These are phyloP conservation scores for Neoascochyta sp. DNA, from an alignment of 2,329 filamentous ascomycete genomes.

Conservation along the genomic window DNA sequence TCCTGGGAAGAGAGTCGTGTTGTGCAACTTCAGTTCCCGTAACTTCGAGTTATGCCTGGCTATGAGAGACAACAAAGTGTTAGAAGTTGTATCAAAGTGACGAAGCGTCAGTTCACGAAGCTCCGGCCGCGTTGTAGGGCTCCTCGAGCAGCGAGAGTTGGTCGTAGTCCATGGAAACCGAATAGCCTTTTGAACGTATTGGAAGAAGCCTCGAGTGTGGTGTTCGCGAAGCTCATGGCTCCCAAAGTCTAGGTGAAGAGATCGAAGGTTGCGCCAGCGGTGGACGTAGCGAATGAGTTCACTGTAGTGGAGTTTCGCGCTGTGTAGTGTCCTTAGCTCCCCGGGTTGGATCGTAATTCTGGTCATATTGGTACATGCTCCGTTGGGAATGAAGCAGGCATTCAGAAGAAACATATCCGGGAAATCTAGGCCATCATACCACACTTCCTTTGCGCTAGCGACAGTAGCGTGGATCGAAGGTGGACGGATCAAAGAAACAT, in stretches of 20 bases:
- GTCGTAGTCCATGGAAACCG: too few species aligned
- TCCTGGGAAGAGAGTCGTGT: background rate
- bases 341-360: constrained; percentile 1
- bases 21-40: constrained; percentile 8
- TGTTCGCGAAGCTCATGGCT: too few species aligned
- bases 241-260: constrained; percentile 5
- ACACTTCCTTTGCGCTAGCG: background rate
- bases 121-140: constrained; percentile 2
- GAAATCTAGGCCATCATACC: constrained; percentile 1
- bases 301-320: background rate
- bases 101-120: constrained; percentile 9
- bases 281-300: background rate
- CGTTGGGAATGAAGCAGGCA: background rate
- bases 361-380: background rate
- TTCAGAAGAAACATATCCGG: background rate
- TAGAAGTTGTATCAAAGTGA: constrained; percentile 4
- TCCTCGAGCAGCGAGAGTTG: background rate
- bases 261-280: constrained; percentile 2
- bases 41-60: constrained; percentile 8
- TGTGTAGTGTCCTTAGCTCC: background rate
- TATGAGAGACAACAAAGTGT: constrained; percentile 5
- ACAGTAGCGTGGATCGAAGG: too few species aligned
- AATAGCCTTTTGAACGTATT: background rate
- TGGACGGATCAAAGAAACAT: too few species aligned
- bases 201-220: background rate